phyloP scores from a whole-genome alignment of 2,329 filamentous ascomycete genomes.

The Juglanconis sp. region DNA sequence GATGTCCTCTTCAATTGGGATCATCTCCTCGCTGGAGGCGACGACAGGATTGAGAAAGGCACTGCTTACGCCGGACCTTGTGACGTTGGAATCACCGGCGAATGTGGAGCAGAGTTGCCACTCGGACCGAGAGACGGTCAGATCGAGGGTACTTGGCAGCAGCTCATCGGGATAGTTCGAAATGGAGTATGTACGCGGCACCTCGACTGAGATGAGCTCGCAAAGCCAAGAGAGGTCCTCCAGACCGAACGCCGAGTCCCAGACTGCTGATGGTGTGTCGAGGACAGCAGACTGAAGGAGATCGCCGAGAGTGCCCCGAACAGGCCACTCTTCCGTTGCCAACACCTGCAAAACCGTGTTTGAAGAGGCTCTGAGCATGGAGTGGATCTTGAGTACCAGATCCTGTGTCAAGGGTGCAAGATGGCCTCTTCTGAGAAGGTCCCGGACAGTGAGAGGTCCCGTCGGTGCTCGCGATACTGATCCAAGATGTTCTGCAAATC shows the following conservation, averaged over 20 bases:
- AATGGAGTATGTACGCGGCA: slow-evolving; percentile 52
- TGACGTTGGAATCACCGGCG: slow-evolving; percentile 28
- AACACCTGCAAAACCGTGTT: slow-evolving; percentile 46
- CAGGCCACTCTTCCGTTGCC: slow-evolving; percentile 49
- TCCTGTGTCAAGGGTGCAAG: slow-evolving; percentile 50
- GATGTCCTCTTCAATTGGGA: slow-evolving; percentile 42
- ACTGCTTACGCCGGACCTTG: slow-evolving; percentile 47
- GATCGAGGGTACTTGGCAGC: slow-evolving; percentile 47
- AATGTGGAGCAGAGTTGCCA: slow-evolving; percentile 45
- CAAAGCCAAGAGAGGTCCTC: slow-evolving; percentile 42
- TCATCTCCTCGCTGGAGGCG: slow-evolving; percentile 34
- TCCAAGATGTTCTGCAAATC: slow-evolving; percentile 45
- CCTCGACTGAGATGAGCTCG: slow-evolving; percentile 45
- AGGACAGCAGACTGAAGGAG: slow-evolving; percentile 45
- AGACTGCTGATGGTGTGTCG: slow-evolving; percentile 45
- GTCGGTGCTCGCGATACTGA: slow-evolving; percentile 30
- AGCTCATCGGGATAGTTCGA: slow-evolving; percentile 48
- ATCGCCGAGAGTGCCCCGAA: slow-evolving; percentile 48
- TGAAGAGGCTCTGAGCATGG: slow-evolving; percentile 46
- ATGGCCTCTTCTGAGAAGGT: slow-evolving; percentile 49
- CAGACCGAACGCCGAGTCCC: slow-evolving; percentile 48
- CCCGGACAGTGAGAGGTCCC: slow-evolving; percentile 40
- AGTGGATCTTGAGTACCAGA: slow-evolving; percentile 46
- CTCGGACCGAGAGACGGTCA: slow-evolving; percentile 50
- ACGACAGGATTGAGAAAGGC: slow-evolving; percentile 52